phyloP scores from a whole-genome alignment of 768 basidiomycete species.

The Phallus indusiatus region DNA sequence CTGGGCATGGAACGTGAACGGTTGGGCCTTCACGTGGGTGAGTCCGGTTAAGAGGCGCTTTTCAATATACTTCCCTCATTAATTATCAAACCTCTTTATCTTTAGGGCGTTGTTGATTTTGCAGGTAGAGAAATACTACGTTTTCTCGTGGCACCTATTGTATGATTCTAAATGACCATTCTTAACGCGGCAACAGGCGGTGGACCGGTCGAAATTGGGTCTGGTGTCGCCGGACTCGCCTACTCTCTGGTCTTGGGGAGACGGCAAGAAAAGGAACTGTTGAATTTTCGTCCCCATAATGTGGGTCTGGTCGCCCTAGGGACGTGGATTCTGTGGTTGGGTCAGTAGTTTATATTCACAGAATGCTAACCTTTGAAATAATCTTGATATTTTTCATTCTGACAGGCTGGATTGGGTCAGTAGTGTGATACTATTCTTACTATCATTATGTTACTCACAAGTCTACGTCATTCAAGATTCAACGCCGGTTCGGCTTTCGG shows the following conservation, averaged over 20 bases:
- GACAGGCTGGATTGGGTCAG: conserved; percentile 13
- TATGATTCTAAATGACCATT: conserved; percentile 4
- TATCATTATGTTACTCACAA: background rate
- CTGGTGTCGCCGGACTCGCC: conserved; percentile 77
- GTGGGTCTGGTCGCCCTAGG: conserved; percentile 77
- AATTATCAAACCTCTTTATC: conserved; percentile 22
- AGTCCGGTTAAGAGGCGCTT: background rate
- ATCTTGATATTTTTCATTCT: background rate
- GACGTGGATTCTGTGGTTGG: conserved; percentile 82
- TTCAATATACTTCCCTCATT: background rate
- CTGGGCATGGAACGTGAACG: conserved; percentile 75
- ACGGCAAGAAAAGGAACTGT: conserved; percentile 58
- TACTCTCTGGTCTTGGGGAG: conserved; percentile 83
- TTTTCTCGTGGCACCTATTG: conserved; percentile 11
- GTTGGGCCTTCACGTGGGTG: conserved; percentile 71
- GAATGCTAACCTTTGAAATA: background rate
- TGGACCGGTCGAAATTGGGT: conserved; percentile 81
- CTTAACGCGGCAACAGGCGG: conserved; percentile 46
- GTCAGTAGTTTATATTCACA: conserved; percentile 46
- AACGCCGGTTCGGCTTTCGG: conserved; percentile 86
- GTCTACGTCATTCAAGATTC: conserved; percentile 39
- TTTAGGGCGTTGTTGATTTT: conserved; percentile 68
- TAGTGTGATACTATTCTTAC: conserved; percentile 13
- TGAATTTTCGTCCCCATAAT: conserved; percentile 83
- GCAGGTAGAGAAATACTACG: conserved; percentile 46